Percentiles rank a stretch among this genome's conserved stretches.
These are phyloP conservation scores for Escovopsis sp. DNA, from an alignment of 2,329 filamentous ascomycete genomes.

Conservation along the genomic window DNA sequence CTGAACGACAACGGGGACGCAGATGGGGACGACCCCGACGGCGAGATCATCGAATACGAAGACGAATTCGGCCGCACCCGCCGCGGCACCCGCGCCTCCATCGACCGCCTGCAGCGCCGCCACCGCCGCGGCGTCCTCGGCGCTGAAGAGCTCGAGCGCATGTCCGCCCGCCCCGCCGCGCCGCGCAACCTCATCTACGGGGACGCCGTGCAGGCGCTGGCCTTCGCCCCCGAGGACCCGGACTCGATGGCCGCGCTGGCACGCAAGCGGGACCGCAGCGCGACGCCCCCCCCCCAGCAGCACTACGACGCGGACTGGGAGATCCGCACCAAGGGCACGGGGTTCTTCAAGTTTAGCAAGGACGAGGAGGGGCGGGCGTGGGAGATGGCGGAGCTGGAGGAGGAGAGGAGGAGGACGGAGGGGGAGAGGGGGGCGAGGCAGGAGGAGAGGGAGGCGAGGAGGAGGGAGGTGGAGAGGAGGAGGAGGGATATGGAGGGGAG, in stretches of 20 bases:
- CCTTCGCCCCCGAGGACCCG: constrained; percentile 62
- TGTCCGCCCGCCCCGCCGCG: constrained; percentile 50
- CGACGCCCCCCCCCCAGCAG: constrained; percentile 62
- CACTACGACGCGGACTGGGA: constrained; percentile 82
- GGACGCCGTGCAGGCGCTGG: constrained; percentile 66
- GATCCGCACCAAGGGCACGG: constrained; percentile 74
- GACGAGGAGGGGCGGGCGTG: constrained; percentile 47
- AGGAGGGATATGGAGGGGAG: constrained; percentile 45
- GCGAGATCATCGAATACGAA: constrained; percentile 66
- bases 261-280: constrained; percentile 58
- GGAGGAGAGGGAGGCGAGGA: constrained; percentile 41
- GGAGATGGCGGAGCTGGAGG: constrained; percentile 64
- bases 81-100: constrained; percentile 54
- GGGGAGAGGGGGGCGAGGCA: constrained; percentile 38
- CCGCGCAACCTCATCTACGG: constrained; percentile 68
- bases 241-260: constrained; percentile 67
- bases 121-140: constrained; percentile 33
- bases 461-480: constrained; percentile 47
- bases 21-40: constrained; percentile 27
- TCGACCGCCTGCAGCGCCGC: constrained; percentile 44
- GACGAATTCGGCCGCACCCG: constrained; percentile 87
- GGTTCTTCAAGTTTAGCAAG: constrained; percentile 78
- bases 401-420: constrained; percentile 55
- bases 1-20: constrained; percentile 16
- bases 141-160: constrained; percentile 47